Percentiles rank a stretch among this genome's conserved stretches.
Evolutionary conservation across 805 yeast genomes (phyloP).

Genomic region (Myxozyma vanderwaltii): DNA sequence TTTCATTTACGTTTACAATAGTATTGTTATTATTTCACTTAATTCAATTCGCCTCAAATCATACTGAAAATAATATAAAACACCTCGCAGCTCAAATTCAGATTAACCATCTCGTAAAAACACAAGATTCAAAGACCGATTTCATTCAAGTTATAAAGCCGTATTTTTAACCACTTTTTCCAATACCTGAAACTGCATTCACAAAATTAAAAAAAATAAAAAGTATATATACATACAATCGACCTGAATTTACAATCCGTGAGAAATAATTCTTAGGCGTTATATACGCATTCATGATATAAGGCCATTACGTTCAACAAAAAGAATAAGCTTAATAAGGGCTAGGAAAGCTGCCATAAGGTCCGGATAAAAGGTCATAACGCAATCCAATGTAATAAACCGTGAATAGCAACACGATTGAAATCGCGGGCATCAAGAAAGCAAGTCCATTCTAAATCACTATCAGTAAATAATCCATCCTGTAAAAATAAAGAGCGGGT

Average conservation of each 20-base stretch:
- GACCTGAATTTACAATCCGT: too few relatives aligned
- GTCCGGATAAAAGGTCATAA: not conserved
- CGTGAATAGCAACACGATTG: not conserved
- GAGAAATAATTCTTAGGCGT: too few relatives aligned
- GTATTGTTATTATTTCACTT: too few relatives aligned
- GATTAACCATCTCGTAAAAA: not conserved
- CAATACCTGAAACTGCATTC: too few relatives aligned
- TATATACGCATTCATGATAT: too few relatives aligned
- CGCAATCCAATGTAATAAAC: conserved; percentile 1
- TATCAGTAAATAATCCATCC: not conserved
- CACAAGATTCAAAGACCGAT: not conserved
- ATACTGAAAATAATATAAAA: not conserved
- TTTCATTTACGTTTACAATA: too few relatives aligned
- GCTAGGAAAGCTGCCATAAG: not conserved
- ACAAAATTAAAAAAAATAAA: not conserved
- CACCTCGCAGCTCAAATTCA: not conserved
- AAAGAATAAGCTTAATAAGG: too few relatives aligned
- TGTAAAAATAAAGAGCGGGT: not conserved
- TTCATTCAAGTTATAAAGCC: not conserved
- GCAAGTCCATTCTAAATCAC: not conserved
- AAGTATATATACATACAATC: not conserved
- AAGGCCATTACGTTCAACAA: too few relatives aligned
- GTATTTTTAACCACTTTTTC: not conserved
- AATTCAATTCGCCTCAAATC: too few relatives aligned
- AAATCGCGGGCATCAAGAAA: conserved; percentile 1